These are phyloP conservation scores for Didymella segeticola DNA, from an alignment of 2,329 filamentous ascomycete species.

Conservation along the genomic window DNA sequence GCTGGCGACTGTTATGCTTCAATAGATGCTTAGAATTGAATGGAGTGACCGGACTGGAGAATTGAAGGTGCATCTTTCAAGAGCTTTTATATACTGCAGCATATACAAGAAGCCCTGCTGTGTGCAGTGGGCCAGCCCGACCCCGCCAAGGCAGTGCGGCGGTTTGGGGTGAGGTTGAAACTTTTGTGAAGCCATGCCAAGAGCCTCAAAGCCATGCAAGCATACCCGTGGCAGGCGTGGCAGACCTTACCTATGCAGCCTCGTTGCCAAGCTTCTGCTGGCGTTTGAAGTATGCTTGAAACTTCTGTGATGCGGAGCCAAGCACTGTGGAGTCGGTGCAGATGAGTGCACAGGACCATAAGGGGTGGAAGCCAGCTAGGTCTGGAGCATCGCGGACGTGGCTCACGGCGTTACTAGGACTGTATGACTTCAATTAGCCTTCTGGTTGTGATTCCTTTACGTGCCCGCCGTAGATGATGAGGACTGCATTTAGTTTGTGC, in stretches of 20 bases:
- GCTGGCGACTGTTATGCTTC: constrained; percentile 41
- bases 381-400: constrained; percentile 23
- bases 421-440: neutral
- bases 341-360: constrained; percentile 15
- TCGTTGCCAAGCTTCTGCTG: constrained; percentile 36
- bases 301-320: constrained; percentile 46
- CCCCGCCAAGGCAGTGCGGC: constrained; percentile 42
- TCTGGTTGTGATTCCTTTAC: neutral
- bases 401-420: neutral
- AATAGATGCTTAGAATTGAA: constrained; percentile 42
- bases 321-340: constrained; percentile 26
- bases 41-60: constrained; percentile 49
- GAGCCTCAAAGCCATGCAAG: constrained; percentile 38
- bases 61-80: constrained; percentile 31
- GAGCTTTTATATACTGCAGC: constrained; percentile 37
- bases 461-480: too few species aligned
- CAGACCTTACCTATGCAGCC: constrained; percentile 19
- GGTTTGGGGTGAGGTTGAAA: constrained; percentile 47
- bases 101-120: constrained; percentile 17
- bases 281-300: constrained; percentile 44
- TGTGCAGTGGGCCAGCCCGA: constrained; percentile 16
- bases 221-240: constrained; percentile 33
- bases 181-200: constrained; percentile 50
- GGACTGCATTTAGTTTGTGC: too few species aligned
- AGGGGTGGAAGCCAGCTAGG: constrained; percentile 25